phyloP scores from a whole-genome alignment of 2,329 filamentous ascomycete genomes.

The Beauveria caledonica region DNA sequence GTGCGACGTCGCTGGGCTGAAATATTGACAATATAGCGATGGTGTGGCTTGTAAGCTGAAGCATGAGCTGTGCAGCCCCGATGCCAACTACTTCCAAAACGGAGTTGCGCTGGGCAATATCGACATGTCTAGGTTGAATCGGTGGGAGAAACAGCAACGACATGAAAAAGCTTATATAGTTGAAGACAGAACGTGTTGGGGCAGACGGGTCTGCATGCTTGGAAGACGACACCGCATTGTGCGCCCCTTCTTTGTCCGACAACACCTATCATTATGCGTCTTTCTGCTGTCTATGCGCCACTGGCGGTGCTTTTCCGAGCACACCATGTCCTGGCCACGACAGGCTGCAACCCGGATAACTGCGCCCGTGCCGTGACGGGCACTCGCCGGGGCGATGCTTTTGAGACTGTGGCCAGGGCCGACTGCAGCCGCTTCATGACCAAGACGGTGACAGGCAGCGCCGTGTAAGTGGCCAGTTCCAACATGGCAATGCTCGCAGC shows the following conservation, averaged over 20 bases:
- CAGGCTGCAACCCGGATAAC: not conserved
- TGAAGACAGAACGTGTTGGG: not conserved
- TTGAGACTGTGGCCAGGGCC: not conserved
- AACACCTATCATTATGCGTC: not conserved
- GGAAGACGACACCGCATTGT: not conserved
- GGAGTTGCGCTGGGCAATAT: not conserved
- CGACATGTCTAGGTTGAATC: not conserved
- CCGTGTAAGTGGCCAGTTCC: not conserved
- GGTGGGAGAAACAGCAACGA: not conserved
- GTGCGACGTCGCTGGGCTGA: not conserved
- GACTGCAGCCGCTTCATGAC: slow-evolving; percentile 9
- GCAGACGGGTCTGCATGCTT: not conserved
- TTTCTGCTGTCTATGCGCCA: not conserved
- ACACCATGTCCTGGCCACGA: not conserved
- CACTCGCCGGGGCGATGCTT: not conserved
- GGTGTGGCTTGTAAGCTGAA: not conserved
- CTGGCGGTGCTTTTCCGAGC: not conserved
- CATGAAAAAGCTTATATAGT: not conserved
- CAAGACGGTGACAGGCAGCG: not conserved
- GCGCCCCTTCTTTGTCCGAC: not conserved
- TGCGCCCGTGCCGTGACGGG: slow-evolving; percentile 12
- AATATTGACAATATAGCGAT: not conserved
- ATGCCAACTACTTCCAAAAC: not conserved
- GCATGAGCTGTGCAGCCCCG: not conserved
- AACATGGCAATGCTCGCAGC: not conserved